Evolutionary conservation across 2,329 filamentous ascomycete genomes (phyloP), one percentile per base, ranked within the genome.

Genomic region (Colletotrichum tanaceti): DNA sequence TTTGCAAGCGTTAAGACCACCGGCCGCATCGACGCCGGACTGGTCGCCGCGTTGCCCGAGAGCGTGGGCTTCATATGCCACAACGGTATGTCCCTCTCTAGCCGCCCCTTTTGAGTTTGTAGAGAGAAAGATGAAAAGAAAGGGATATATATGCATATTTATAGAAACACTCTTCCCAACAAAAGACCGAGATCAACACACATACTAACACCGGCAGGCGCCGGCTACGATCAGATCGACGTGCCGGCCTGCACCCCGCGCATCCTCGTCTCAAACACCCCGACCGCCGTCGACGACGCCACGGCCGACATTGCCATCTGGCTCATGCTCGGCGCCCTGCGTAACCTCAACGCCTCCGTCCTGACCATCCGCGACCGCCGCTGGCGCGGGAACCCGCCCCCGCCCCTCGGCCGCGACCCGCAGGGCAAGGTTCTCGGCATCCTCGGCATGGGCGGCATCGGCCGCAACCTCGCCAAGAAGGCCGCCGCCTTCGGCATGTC

Each of bases 141-240:
- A 28, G 28, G 1, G 4, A n/a, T n/a, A n/a, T n/a, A n/a, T n/a
- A n/a, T n/a, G n/a, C n/a, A n/a, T n/a, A n/a, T n/a, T n/a, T n/a
- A n/a, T n/a, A 28, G 28, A 28, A 1, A 6, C 7, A 28, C 28
- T 28, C 28, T 28, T 6, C 28, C n/a, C n/a, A n/a, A n/a, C 28
- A 28, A 28, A 22, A 18, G 13, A 43, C 28, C 4, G 22, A 41
- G 3, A 20, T n/a, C 18, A 43, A 16, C 28, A 13, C 20, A 52
- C 18, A 38, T 28, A 32, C 16, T 39, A 9, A 55, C 18, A 13
- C 44, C 38, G 22, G 49, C 69, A 91, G 90, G 92, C 70, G 92
- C 93, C 64, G 94, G 94, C 44, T 97, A 97, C 79, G 93, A 97
- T 78, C 91, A 94, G 77, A 84, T 97, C 71, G 90, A 94, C 77